Evolutionary conservation across 2,329 filamentous ascomycete species (phyloP), one percentile per base, ranked within the genome.

Genomic region (Fusarium irregulare): DNA sequence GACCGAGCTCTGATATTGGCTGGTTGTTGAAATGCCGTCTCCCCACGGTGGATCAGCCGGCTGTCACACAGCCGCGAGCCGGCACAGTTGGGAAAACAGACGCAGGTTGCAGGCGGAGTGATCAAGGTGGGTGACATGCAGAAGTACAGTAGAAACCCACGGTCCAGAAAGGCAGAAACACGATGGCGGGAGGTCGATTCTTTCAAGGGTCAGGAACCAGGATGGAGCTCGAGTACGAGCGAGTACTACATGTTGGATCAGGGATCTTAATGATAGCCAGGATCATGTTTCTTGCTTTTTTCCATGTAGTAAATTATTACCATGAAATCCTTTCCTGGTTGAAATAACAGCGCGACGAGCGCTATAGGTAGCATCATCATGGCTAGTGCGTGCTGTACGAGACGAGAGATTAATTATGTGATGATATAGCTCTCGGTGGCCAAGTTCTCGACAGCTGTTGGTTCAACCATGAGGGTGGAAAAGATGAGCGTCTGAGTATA

Each of bases 1-100:
- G 84, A 80, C 77, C 76, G 79, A 75, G 78, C 78, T 78, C 80
- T 82, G 80, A 87, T 86, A 88, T 87, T 88, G 86, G 85, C 80
- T 82, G 82, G 77, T 44, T 47, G 41, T 48, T 57, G 56, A 73
- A 58, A 76, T 75, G 73, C 61, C 48, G 64, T 66, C 64, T 70
- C 61, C 66, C 61, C 68, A 69, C 56, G 55, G 73, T 75, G 69
- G 57, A 76, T 64, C 60, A 71, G 69, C 34, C 57, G 56, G 56
- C 59, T 68, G 69, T 73, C 73, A 77, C 76, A 78, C 74, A 72
- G 54, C 70, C 65, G 73, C 67, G 68, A 71, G 58, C 60, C 67
- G 68, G 64, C 56, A 51, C 64, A 56, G 58, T 68, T 60, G 53
- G 62, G 60, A 66, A 61, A 71, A 64, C 62, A 71, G 59, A 67